These are phyloP conservation scores for Fusarium verticillioides DNA, from an alignment of 2,329 filamentous ascomycete genomes.

Conservation along the genomic window DNA sequence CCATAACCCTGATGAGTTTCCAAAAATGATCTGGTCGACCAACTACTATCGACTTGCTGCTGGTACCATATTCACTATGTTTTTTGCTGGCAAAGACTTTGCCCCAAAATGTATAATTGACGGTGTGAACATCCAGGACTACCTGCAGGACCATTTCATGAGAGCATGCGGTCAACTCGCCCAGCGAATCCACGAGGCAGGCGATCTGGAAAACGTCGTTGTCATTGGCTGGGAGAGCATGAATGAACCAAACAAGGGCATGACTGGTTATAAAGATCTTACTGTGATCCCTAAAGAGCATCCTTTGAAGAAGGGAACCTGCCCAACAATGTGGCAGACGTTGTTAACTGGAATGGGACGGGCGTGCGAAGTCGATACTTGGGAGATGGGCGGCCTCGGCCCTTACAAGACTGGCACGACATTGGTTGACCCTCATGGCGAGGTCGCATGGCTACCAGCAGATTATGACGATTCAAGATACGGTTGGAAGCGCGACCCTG, in stretches of 20 bases:
- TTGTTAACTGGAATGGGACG: constrained; percentile 91
- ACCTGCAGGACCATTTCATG: constrained; percentile 87
- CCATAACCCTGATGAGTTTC: constrained; percentile 83
- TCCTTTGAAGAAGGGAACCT: constrained; percentile 90
- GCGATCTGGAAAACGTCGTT: constrained; percentile 85
- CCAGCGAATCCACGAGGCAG: constrained; percentile 86
- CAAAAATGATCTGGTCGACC: constrained; percentile 99
- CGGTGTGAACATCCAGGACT: constrained; percentile 96
- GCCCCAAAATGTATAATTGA: constrained; percentile 96
- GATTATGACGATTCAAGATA: constrained; percentile 89
- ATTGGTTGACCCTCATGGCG: constrained; percentile 88
- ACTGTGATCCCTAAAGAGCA: constrained; percentile 86
- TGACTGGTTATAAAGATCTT: constrained; percentile 86
- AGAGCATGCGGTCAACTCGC: constrained; percentile 84
- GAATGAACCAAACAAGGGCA: constrained; percentile 92
- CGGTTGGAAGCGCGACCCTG: constrained; percentile 87
- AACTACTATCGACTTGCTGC: constrained; percentile 91
- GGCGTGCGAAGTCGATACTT: constrained; percentile 88
- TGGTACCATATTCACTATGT: constrained; percentile 92
- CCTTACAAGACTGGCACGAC: constrained; percentile 88
- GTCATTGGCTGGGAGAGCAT: constrained; percentile 96
- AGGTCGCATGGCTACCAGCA: constrained; percentile 83
- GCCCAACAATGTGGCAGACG: constrained; percentile 93
- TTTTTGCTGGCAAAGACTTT: constrained; percentile 91
- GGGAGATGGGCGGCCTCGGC: constrained; percentile 93